Conservation (phyloP, 306 rosid species). For the Vigna radiata region DNA sequence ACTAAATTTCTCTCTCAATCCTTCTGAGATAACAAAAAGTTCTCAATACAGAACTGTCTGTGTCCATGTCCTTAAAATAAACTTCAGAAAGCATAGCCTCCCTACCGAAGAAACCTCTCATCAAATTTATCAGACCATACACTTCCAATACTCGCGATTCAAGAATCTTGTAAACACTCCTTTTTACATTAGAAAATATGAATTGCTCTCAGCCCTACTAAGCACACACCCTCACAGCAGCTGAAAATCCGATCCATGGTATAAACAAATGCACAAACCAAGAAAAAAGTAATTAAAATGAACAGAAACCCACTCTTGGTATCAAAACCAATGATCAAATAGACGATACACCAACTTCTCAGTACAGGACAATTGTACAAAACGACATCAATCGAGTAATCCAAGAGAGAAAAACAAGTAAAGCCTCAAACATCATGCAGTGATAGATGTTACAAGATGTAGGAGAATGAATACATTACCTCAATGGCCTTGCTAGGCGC, state of each 20-base stretch:
- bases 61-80: not conserved
- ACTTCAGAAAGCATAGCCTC: not conserved
- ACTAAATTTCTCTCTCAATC: slow-evolving; percentile 16
- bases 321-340: not conserved
- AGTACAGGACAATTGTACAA: slow-evolving; percentile 1
- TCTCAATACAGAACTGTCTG: not conserved
- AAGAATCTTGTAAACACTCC: not conserved
- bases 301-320: not conserved
- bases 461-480: slow-evolving; percentile 53
- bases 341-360: not conserved
- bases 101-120: slow-evolving; percentile 1
- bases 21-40: slow-evolving; percentile 17
- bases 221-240: not conserved
- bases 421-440: slow-evolving; percentile 1
- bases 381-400: slow-evolving; percentile 31
- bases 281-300: not conserved
- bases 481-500: slow-evolving; percentile 99
- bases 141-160: slow-evolving; percentile 1
- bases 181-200: not conserved
- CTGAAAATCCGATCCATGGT: slow-evolving; percentile 25
- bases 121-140: slow-evolving; percentile 10
- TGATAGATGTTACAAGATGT: slow-evolving; percentile 17
- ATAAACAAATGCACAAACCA: slow-evolving; percentile 16
- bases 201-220: too few species aligned
- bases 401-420: not conserved